A percentile compares a stretch with the other conserved stretches of the same genome.
Conservation (phyloP, 441 rosid genomes). For the Eruca vesicaria region DNA sequence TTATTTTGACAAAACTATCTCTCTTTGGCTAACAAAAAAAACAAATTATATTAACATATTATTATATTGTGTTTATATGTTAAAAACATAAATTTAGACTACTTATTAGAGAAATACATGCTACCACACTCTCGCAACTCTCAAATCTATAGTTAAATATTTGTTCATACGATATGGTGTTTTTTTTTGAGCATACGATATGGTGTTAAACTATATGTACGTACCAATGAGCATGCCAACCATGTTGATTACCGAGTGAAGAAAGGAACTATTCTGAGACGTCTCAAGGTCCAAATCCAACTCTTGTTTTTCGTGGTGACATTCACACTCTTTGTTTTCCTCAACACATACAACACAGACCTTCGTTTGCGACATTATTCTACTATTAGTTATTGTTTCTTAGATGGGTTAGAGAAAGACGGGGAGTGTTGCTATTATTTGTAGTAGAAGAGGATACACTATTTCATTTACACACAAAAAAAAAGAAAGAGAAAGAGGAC, state of each 20-base stretch:
- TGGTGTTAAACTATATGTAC: background rate
- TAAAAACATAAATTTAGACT: too few species aligned
- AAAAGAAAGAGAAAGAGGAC: background rate
- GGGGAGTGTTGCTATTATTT: constrained; percentile 12
- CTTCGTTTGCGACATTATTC: constrained; percentile 12
- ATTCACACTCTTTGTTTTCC: constrained; percentile 17
- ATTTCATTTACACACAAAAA: background rate
- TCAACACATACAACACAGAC: constrained; percentile 18
- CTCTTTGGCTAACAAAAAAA: too few species aligned
- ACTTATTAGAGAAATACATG: too few species aligned
- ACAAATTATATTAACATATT: too few species aligned
- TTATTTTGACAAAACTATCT: too few species aligned
- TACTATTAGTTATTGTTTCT: background rate
- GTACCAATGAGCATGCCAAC: constrained; percentile 83
- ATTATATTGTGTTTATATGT: too few species aligned
- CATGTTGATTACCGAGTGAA: constrained; percentile 76
- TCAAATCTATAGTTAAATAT: too few species aligned
- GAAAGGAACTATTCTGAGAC: constrained; percentile 47
- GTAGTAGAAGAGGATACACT: constrained; percentile 9
- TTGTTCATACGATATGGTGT: too few species aligned
- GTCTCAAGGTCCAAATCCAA: background rate
- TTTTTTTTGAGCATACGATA: background rate
- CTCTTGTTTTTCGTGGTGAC: constrained; percentile 10
- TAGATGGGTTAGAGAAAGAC: background rate
- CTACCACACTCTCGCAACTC: background rate